Evolutionary conservation across 2,329 filamentous ascomycete species (phyloP), one percentile per base, ranked within the genome.

Genomic region (Colletotrichum phormii): DNA sequence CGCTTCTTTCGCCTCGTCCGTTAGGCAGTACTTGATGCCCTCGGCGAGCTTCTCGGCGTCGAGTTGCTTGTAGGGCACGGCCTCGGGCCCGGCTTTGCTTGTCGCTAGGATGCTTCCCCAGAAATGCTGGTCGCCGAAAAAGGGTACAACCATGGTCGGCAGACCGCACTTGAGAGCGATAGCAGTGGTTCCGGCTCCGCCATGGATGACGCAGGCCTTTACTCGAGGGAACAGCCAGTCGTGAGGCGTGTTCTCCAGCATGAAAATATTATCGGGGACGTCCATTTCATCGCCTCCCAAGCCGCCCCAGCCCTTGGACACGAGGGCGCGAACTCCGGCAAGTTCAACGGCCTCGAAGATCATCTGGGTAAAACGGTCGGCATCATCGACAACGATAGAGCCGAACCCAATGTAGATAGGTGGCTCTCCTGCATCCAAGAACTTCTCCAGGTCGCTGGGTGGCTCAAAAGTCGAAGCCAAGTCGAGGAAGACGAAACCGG

Each of bases 91-190:
- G 0, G 92, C 92, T 31, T 88, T 88, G 1, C 90, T 86, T 42
- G 86, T 88, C 5, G 86, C 86, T 1, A 95, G 86, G 89, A 93
- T 93, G 22, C 86, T 85, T 2, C 93, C 93, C 93, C 93, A 95
- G 78, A 95, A 95, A 61, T 92, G 88, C 80, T 95, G 93, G 78
- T 95, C 93, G 3, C 93, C 93, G 75, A 95, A 95, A 82, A 95
- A 95, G 0, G 93, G 93, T 2, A 95, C 91, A 31, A 95, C 89
- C 89, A 94, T 92, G 5, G 91, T 94, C 0, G 93, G 93, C 76
- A 89, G 89, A 4, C 88, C 93, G 74, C 89, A 92, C 79, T 93
- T 93, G 37, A 95, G 84, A 1, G 92, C 92, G 59, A 93, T 93
- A 1, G 93, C 93, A 0, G 92, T 94, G 0, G 93, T 95, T 2